Evolutionary conservation across 805 yeast species (phyloP).

Genomic region (Wickerhamiella azyma): DNA sequence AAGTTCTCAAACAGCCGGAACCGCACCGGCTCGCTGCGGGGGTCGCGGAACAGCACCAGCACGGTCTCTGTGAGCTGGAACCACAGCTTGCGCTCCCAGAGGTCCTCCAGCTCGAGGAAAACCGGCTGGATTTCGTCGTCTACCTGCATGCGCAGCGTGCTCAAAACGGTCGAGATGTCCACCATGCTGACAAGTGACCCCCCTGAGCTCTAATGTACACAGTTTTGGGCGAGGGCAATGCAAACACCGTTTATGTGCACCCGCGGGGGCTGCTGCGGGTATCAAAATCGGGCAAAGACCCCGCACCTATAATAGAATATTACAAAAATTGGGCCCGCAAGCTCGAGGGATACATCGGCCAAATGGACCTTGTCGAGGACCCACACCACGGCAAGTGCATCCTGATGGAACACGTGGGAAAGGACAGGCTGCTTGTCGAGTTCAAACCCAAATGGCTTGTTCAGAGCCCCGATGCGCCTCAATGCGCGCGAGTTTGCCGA

Average conservation of each 20-base stretch:
- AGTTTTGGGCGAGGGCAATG: constrained; percentile 10
- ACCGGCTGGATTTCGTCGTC: constrained; percentile 49
- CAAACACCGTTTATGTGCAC: constrained; percentile 20
- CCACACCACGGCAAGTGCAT: constrained; percentile 11
- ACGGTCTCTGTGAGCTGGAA: constrained; percentile 73
- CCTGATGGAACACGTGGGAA: constrained; percentile 15
- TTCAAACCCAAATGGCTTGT: constrained; percentile 52
- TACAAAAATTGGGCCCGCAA: constrained; percentile 16
- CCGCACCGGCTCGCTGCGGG: constrained; percentile 41
- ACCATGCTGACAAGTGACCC: constrained; percentile 5
- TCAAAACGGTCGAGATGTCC: constrained; percentile 38
- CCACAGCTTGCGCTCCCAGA: constrained; percentile 84
- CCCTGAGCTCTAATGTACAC: background rate
- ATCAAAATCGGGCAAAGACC: constrained; percentile 25
- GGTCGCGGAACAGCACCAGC: constrained; percentile 43
- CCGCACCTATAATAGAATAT: constrained; percentile 26
- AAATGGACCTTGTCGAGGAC: constrained; percentile 9
- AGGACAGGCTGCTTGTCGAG: constrained; percentile 28
- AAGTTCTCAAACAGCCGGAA: constrained; percentile 58
- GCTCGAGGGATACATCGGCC: constrained; percentile 14
- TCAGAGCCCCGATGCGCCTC: constrained; percentile 31
- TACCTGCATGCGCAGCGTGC: constrained; percentile 50
- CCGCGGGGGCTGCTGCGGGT: constrained; percentile 26
- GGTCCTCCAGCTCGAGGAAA: constrained; percentile 64
- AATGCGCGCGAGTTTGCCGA: constrained; percentile 32